Base-by-base conservation (phyloP, 225 moss, liverwort and hornwort species). In the Ulota crispa region DNA sequence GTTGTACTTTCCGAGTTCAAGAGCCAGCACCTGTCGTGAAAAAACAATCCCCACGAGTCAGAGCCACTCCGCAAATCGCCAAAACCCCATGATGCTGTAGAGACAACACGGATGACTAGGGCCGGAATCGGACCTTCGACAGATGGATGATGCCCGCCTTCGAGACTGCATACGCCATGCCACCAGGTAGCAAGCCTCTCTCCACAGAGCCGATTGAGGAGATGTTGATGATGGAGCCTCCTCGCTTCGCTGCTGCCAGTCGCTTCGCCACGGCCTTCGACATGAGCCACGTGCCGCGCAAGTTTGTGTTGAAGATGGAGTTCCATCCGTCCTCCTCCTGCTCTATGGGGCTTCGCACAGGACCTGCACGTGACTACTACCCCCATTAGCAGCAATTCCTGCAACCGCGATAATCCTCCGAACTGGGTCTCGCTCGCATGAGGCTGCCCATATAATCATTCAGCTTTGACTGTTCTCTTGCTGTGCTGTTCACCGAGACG, bases 231-330 rank as follows among this genome's bases (percentile, higher is more conserved):
- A 97, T 88, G 34, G 97, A 95, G 64, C 97, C 95, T 66, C 83
- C 85, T 81, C 83, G 84, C 70, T 88, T 82, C 3, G 84, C 77
- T 41, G 82, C 86, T 54, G 68, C 78, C 92, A 91, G 85, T 39
- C 94, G 91, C 85, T 84, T 94, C 50, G 85, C 94, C 8, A 97
- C 91, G 13, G 92, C 88, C 82, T 97, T 97, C 2, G 91, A 70
- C 95, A 94, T 88, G 6, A 97, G 87, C 95, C 95, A 95, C 20
- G 89, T 53, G 41, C 97, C 93, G 65, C 85, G 92, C 62, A 94
- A 68, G 67, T 97, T 97, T 3, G 97, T 97, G 64, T 87, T 78
- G 52, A 94, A 70, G 45, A 89, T 82, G 36, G n/a, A 45, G 73
- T 90, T 89, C 97, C 95, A 97, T 47, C 87, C 91, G 24, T 30